Conservation (phyloP, 1,284 basidiomycete genomes). For the Ganoderma multipileum region DNA sequence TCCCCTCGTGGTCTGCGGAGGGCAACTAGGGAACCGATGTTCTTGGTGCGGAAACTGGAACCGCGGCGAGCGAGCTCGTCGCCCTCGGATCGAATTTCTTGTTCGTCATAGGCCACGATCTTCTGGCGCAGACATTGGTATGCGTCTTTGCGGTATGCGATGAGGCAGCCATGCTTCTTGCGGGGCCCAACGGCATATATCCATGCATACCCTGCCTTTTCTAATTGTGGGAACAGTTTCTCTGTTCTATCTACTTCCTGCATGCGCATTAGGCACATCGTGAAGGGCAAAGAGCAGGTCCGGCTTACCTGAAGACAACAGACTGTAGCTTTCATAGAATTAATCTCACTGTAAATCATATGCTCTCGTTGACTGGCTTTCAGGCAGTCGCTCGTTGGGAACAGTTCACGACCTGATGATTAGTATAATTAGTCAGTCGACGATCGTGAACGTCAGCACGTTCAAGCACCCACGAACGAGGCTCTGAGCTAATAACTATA, state of each 20-base stretch:
- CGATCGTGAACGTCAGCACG: neutral
- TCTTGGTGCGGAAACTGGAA: conserved; percentile 79
- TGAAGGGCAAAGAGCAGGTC: neutral
- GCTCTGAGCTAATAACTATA: conserved; percentile 76
- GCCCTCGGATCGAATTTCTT: conserved; percentile 52
- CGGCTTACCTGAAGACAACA: conserved; percentile 77
- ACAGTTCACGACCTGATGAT: conserved; percentile 78
- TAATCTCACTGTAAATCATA: conserved; percentile 79
- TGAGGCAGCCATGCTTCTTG: conserved; percentile 86
- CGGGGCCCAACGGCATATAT: conserved; percentile 69
- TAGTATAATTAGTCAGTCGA: neutral
- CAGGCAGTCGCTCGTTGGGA: conserved; percentile 84
- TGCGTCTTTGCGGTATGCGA: conserved; percentile 67
- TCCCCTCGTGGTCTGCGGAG: conserved; percentile 53
- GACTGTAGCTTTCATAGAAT: conserved; percentile 73
- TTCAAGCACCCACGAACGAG: conserved; percentile 69
- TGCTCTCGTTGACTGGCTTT: conserved; percentile 75
- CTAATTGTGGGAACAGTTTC: conserved; percentile 65
- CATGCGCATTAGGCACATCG: neutral
- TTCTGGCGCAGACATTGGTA: conserved; percentile 56
- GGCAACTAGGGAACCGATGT: conserved; percentile 81
- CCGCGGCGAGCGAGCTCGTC: conserved; percentile 52
- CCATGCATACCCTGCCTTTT: conserved; percentile 63
- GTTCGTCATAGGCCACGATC: conserved; percentile 72
- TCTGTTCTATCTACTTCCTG: conserved; percentile 82